Percentiles rank a stretch among this genome's conserved stretches.
phyloP scores from a whole-genome alignment of 2,329 filamentous ascomycete species.

The Arthroderma sp. region DNA sequence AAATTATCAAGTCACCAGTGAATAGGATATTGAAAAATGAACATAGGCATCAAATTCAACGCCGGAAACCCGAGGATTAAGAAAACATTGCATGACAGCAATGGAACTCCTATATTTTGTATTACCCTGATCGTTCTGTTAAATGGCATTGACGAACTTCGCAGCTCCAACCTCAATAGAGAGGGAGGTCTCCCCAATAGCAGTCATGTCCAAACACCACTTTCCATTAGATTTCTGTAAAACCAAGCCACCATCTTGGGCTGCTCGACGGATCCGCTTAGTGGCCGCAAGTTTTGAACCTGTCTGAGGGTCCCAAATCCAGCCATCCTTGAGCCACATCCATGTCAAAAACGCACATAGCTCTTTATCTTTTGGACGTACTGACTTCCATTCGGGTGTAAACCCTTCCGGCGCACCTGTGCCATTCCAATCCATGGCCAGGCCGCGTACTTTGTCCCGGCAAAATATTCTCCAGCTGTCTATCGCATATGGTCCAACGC shows the following conservation, averaged over 20 bases:
- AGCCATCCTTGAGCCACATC: slow-evolving; percentile 85
- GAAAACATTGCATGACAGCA: neutral
- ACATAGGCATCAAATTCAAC: neutral
- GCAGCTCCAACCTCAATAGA: neutral
- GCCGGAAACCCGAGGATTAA: neutral
- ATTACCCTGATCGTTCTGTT: neutral
- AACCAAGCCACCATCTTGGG: slow-evolving; percentile 31
- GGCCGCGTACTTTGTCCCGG: slow-evolving; percentile 59
- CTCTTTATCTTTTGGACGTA: slow-evolving; percentile 74
- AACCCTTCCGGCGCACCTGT: slow-evolving; percentile 41
- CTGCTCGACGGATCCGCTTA: slow-evolving; percentile 29
- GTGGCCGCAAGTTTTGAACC: slow-evolving; percentile 40
- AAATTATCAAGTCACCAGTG: neutral
- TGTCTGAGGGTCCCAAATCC: slow-evolving; percentile 63
- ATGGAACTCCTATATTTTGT: neutral
- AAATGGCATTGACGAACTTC: neutral
- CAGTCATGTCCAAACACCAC: slow-evolving; percentile 23
- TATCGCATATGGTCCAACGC: slow-evolving; percentile 63
- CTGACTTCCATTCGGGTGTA: slow-evolving; percentile 83
- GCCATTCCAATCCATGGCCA: slow-evolving; percentile 56
- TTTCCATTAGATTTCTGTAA: slow-evolving; percentile 30
- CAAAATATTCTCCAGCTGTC: slow-evolving; percentile 95
- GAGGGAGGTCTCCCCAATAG: neutral
- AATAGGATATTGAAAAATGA: too few species aligned
- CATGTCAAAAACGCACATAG: slow-evolving; percentile 74